Evolutionary conservation across 2,329 filamentous ascomycete species (phyloP), one percentile per base, ranked within the genome.

Genomic region (Paecilomyces dactylethromorphus): DNA sequence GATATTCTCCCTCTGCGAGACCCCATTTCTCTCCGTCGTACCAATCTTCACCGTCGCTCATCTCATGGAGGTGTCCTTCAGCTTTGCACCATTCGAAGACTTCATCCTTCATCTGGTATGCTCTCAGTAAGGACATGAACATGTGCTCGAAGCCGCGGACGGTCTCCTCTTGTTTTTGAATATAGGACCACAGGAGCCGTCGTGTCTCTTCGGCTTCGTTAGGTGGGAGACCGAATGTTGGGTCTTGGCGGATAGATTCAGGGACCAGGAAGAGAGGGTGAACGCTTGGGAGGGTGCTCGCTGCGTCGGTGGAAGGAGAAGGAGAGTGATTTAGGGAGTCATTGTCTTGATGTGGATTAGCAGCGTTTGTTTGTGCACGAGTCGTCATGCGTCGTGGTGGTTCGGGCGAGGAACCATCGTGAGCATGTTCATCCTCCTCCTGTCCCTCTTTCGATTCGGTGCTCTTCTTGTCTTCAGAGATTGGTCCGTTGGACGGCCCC

Each of bases 41-140:
- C 85, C 85, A 88, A 65, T 88, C 85, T 71, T 88, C 85, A 1
- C 85, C 85, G 65, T 88, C 85, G 56, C 83, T 86, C 83, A 87
- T 82, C 67, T 87, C 85, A 3, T 84, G 84, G 15, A 86, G 73
- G 69, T 88, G 85, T 5, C 77, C 85, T 66, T 87, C 85, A 0
- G 85, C 83, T 66, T 84, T 86, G 66, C 80, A 82, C 79, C 82
- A 85, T 61, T 83, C 80, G 65, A 81, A 81, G 1, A 87, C 83
- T 35, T 82, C 78, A 50, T 82, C 78, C 58, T 85, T 77, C 80
- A 86, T 81, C 52, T 83, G 79, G 62, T 84, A 81, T n/a, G 84
- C 82, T 58, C 80, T 78, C 58, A 84, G 74, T 54, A 88, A 70
- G n/a, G 81, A 82, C 4, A 79, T 74, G 53, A 84, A 78, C 63